Evolutionary conservation across 1,284 basidiomycete species (phyloP), one percentile per base, ranked within the genome.

Genomic region (Xerocomus amazonicus): DNA sequence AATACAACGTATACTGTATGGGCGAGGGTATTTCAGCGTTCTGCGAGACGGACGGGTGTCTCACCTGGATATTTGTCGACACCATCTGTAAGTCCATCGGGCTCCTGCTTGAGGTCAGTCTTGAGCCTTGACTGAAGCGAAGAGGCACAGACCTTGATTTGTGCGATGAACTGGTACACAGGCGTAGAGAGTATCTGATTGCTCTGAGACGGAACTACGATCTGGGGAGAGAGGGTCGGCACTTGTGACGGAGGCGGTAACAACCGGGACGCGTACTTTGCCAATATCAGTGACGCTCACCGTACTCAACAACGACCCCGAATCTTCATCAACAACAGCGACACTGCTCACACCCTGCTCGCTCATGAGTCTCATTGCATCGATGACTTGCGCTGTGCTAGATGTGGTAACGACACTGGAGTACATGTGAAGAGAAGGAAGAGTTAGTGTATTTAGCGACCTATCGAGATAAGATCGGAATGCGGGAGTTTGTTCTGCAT

Each of bases 311-410:
- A 90, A 66, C 29, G 67, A 72, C 4, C 82, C 65, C 4, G 43
- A 56, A 29, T 80, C 81, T 47, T 85, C 83, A 43, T 87, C 82
- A 5, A 87, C 62, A 7, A 90, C 82, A 17, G 87, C 87, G 42
- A 89, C 72, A 56, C 83, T 87, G 62, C 87, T 87, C 33, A 90
- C 86, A 17, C 87, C 87, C 61, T 84, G 77, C 55, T 87, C 84
- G 59, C 84, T 87, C 87, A 90, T 89, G 28, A 85, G 70, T 51
- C 73, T 78, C 87, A 90, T 90, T 5, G 86, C 86, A 63, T 88
- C 82, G 31, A 89, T 70, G 16, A 89, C 81, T 17, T 75, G 73
- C 4, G 78, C 77, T 16, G 70, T 74, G 36, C 83, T 78, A 7
- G 74, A 73, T 9, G 79, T 69, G 5, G 82, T 76, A 9, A 89